Evolutionary conservation across 306 rosid species (phyloP).

Genomic region (Corylus americana): DNA sequence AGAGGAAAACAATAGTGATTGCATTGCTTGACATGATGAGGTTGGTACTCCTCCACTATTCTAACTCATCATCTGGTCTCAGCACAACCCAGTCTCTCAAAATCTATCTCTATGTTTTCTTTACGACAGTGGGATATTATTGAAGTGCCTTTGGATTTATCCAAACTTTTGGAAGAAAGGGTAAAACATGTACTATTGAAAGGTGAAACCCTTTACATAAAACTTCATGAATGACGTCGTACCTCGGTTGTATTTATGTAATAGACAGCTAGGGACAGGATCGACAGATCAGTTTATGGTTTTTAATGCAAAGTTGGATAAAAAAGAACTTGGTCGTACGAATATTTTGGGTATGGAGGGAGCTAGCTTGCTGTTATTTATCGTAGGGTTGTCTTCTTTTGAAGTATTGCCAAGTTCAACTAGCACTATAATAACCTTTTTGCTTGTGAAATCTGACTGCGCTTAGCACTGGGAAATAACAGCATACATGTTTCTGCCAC

Average conservation of each 20-base stretch:
- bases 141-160: constrained; percentile 33
- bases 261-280: constrained; percentile 22
- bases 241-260: constrained; percentile 24
- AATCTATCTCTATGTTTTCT: constrained; percentile 41
- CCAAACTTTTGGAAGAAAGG: constrained; percentile 35
- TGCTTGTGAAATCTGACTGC: too few species aligned
- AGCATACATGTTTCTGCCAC: neutral
- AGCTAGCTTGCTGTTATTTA: neutral
- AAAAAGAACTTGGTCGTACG: neutral
- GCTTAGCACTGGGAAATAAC: neutral
- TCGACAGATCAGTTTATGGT: constrained; percentile 37
- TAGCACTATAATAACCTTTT: constrained; percentile 2
- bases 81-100: constrained; percentile 34
- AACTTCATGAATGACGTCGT: constrained; percentile 24
- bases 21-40: constrained; percentile 66
- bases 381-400: constrained; percentile 22
- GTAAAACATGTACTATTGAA: constrained; percentile 10
- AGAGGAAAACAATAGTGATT: constrained; percentile 54
- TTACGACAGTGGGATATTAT: constrained; percentile 29
- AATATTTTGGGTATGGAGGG: constrained; percentile 11
- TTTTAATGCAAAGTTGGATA: constrained; percentile 11
- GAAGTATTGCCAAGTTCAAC: constrained; percentile 8
- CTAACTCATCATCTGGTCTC: constrained; percentile 64
- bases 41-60: constrained; percentile 41
- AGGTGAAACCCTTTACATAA: constrained; percentile 34